Evolutionary conservation across 176 grass and related monocot genomes (phyloP).

Genomic region (Carex scoparia): DNA sequence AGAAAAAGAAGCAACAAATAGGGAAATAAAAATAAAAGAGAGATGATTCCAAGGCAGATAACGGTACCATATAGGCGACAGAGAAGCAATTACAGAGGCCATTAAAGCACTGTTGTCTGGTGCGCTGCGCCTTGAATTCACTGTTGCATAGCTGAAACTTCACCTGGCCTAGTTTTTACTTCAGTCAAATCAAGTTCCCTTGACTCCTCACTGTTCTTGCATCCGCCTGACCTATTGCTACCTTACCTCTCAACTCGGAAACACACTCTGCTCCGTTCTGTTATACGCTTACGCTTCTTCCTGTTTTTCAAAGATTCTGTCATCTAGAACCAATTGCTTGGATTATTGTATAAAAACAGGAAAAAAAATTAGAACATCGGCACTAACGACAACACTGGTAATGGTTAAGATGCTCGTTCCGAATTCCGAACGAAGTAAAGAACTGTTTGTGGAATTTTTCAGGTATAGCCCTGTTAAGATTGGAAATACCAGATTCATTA

Average conservation of each 20-base stretch:
- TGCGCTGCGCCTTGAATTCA: background rate
- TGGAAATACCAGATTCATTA: too few relatives aligned
- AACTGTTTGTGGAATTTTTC: too few relatives aligned
- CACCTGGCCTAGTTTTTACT: constrained; percentile 7
- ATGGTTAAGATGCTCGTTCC: background rate
- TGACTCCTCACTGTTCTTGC: background rate
- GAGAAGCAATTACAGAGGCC: constrained; percentile 8
- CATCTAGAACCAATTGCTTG: background rate
- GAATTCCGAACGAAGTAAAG: background rate
- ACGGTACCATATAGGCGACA: background rate
- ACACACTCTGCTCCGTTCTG: background rate
- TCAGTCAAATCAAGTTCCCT: constrained; percentile 10
- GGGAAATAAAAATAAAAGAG: too few relatives aligned
- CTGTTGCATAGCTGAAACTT: background rate
- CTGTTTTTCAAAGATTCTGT: background rate
- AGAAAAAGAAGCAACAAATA: too few relatives aligned
- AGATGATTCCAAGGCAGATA: background rate
- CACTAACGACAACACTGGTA: background rate
- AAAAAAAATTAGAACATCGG: background rate
- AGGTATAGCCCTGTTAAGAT: too few relatives aligned
- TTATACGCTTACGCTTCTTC: background rate
- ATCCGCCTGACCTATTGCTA: background rate
- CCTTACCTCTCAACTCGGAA: background rate
- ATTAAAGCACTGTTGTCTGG: constrained; percentile 15
- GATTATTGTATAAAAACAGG: too few relatives aligned